Percentiles rank a stretch among this genome's conserved stretches.
These are phyloP conservation scores for Ceratocystis lukuohia DNA, from an alignment of 2,329 filamentous ascomycete species.

Conservation along the genomic window DNA sequence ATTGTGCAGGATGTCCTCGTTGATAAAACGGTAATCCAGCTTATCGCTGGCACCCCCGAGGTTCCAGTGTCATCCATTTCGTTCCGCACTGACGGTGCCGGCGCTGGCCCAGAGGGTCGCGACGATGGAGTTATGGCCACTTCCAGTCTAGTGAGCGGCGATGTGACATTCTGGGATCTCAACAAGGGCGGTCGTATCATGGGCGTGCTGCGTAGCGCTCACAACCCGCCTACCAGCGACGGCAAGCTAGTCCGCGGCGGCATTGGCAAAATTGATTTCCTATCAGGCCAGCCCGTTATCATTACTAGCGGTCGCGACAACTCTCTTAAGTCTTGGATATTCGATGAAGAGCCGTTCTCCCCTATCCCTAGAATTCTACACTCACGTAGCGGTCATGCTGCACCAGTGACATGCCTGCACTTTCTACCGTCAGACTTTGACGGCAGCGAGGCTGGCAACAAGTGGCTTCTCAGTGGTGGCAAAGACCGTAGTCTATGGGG, in stretches of 20 bases:
- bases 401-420: slow-evolving; percentile 64
- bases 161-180: slow-evolving; percentile 92
- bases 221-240: slow-evolving; percentile 55
- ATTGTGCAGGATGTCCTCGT: slow-evolving; percentile 69
- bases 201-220: slow-evolving; percentile 75
- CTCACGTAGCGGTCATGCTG: slow-evolving; percentile 75
- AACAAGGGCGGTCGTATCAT: slow-evolving; percentile 78
- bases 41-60: slow-evolving; percentile 53
- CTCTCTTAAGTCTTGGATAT: slow-evolving; percentile 90
- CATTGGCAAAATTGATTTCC: slow-evolving; percentile 76
- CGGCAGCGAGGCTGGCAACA: slow-evolving; percentile 73
- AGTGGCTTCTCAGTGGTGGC: slow-evolving; percentile 86
- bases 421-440: slow-evolving; percentile 85
- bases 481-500: slow-evolving; percentile 88
- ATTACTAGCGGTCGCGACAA: slow-evolving; percentile 88
- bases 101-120: slow-evolving; percentile 75
- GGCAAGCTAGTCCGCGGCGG: slow-evolving; percentile 53
- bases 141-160: slow-evolving; percentile 61
- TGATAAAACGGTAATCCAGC: slow-evolving; percentile 57
- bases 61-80: slow-evolving; percentile 66
- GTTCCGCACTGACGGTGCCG: slow-evolving; percentile 79
- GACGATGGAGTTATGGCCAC: slow-evolving; percentile 91
- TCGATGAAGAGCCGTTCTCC: slow-evolving; percentile 82
- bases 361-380: slow-evolving; percentile 76
- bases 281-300: slow-evolving; percentile 77